Evolutionary conservation across 495 filamentous ascomycete species (phyloP), one percentile per base, ranked within the genome.

Genomic region (Aspergillus kassunensis): DNA sequence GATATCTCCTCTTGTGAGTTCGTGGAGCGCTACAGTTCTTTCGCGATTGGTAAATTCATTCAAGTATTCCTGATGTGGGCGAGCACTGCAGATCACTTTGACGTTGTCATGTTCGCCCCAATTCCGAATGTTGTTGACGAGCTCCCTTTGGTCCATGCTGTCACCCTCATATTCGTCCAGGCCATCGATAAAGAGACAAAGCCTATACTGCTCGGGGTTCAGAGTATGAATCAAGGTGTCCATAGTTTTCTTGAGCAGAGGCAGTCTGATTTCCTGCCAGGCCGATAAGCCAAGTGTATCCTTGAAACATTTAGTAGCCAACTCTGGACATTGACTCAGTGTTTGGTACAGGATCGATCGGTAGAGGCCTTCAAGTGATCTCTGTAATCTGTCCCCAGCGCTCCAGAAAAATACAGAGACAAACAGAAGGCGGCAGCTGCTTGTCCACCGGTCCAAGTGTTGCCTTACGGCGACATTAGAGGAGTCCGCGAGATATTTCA

Each of bases 341-440:
- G 19, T n/a, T 40, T 40, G 37, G 23, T 21, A 40, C 6, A 40
- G 37, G 4, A 23, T 12, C 6, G 37, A 40, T 4, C 16, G 19
- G 18, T 40, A 20, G 5, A 40, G 37, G 18, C 81, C 80, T 2
- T 48, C 6, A 1, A 36, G n/a, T 2, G 49, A 23, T 6, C 15
- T 40, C 18, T 52, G 39, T 24, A 51, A 27, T 1, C 13, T 16
- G 7, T 44, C 29, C 2, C 49, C 49, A 25, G 25, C 18, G 2
- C 27, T 27, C n/a, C 42, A 34, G 13, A 52, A 52, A 13, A 44
- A 52, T n/a, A 52, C 41, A 6, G 49, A 44, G 4, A 51, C n/a
- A 4, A 25, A 8, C 5, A 18, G n/a, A 4, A 42, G 7, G 3
- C 13, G 37, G 8, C 1, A 40, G 18, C 8, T 40, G 9, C 20